A percentile compares a stretch with the other conserved stretches of the same genome.
Evolutionary conservation across 2,329 filamentous ascomycete genomes (phyloP).

Genomic region (Emergomyces orientalis): DNA sequence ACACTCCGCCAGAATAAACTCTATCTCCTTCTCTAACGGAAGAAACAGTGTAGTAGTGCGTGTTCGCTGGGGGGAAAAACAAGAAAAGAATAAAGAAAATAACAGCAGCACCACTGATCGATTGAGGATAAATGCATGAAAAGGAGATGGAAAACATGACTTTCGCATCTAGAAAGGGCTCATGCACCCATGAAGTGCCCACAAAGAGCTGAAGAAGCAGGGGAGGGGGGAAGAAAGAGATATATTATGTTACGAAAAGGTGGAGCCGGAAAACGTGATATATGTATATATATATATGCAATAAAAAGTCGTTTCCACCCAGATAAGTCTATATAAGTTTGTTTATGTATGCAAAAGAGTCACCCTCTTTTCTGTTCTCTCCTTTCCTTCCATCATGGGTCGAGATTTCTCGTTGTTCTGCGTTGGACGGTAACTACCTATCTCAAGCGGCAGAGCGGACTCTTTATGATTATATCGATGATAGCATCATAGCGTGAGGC

Average conservation of each 20-base stretch:
- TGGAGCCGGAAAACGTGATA: too few relatives aligned
- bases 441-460: neutral
- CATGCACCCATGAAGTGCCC: too few relatives aligned
- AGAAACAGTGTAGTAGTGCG: neutral
- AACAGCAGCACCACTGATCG: neutral
- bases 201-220: neutral
- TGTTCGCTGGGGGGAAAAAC: neutral
- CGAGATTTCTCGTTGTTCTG: neutral
- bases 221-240: too few relatives aligned
- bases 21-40: neutral
- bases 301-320: neutral
- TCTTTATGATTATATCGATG: neutral
- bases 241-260: too few relatives aligned
- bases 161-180: too few relatives aligned
- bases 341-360: too few relatives aligned
- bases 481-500: neutral
- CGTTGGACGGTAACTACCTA: neutral
- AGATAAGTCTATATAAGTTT: neutral
- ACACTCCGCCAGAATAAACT: neutral
- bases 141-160: too few relatives aligned
- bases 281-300: neutral
- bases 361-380: neutral
- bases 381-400: neutral
- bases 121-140: neutral
- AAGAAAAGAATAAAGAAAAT: neutral